These are phyloP conservation scores for Xylaria arbuscula DNA, from an alignment of 2,329 filamentous ascomycete species.

Conservation along the genomic window DNA sequence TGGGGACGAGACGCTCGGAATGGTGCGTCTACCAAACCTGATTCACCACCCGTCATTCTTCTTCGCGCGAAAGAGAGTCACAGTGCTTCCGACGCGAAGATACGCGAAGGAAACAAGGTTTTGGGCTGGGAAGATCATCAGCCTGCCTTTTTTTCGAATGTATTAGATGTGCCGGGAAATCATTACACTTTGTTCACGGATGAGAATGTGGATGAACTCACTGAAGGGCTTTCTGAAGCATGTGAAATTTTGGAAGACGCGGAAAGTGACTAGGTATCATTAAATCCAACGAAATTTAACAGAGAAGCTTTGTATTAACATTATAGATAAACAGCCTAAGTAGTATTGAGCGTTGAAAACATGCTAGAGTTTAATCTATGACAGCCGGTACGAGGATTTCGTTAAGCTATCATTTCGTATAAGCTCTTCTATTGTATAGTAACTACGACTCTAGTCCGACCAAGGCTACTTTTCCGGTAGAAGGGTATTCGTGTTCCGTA, in stretches of 20 bases:
- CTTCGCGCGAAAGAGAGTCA: slow-evolving; percentile 19
- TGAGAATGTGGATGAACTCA: slow-evolving; percentile 21
- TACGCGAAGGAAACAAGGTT: slow-evolving; percentile 9
- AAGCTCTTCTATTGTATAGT: not conserved
- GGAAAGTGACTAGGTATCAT: not conserved
- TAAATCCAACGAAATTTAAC: not conserved
- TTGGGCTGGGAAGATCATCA: slow-evolving; percentile 18
- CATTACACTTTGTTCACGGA: slow-evolving; percentile 16
- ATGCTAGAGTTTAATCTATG: not conserved
- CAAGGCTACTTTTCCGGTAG: not conserved
- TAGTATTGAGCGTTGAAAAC: not conserved
- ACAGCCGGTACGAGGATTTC: not conserved
- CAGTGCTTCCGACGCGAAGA: slow-evolving; percentile 6
- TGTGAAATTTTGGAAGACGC: slow-evolving; percentile 21
- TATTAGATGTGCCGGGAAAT: slow-evolving; percentile 20
- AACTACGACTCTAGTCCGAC: not conserved
- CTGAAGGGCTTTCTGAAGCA: slow-evolving; percentile 16
- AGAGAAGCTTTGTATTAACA: not conserved
- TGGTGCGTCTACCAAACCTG: not conserved
- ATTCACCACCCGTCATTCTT: slow-evolving; percentile 22
- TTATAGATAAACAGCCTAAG: not conserved
- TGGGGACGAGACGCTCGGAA: slow-evolving; percentile 17
- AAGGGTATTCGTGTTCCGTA: not conserved
- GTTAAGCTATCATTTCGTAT: not conserved
- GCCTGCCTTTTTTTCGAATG: not conserved